Conservation (phyloP, 805 yeast species). For the Teunomyces cretensis region DNA sequence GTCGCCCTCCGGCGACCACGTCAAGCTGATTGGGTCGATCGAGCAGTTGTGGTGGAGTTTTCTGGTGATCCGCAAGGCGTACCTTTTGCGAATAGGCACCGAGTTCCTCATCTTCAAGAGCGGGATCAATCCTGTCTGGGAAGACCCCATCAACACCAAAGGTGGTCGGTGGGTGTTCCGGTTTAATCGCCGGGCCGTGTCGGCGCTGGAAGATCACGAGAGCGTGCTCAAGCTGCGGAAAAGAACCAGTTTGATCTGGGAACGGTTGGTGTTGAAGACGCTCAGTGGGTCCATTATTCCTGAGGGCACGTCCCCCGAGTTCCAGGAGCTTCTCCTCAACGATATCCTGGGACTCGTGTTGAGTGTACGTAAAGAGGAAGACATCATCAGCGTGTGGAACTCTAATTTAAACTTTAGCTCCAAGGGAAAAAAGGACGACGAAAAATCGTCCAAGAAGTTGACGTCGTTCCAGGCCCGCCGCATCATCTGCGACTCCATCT, state of each 20-base stretch:
- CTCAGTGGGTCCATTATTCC: conserved; percentile 52
- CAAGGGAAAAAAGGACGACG: conserved; percentile 20
- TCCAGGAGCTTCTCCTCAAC: conserved; percentile 39
- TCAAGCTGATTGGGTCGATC: conserved; percentile 41
- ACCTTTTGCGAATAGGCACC: conserved; percentile 43
- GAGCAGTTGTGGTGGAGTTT: conserved; percentile 55
- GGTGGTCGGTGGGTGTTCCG: conserved; percentile 68
- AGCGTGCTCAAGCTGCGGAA: conserved; percentile 24
- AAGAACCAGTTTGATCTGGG: conserved; percentile 51
- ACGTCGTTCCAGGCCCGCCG: conserved; percentile 47
- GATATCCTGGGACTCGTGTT: conserved; percentile 62
- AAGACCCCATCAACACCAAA: conserved; percentile 56
- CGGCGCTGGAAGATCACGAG: conserved; percentile 14
- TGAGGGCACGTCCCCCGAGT: conserved; percentile 29
- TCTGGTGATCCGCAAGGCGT: conserved; percentile 36
- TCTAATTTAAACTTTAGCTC: conserved; percentile 41
- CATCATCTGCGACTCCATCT: conserved; percentile 46
- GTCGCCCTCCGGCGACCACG: conserved; percentile 12
- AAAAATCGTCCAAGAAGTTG: conserved; percentile 27
- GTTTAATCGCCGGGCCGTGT: conserved; percentile 36
- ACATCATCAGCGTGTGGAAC: conserved; percentile 63
- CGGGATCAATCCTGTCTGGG: conserved; percentile 67
- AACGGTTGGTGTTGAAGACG: conserved; percentile 51
- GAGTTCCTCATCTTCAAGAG: conserved; percentile 58
- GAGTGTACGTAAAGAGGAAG: conserved; percentile 59